Conservation (phyloP, 2,329 filamentous ascomycete genomes). For the Cladobotryum protrusum region DNA sequence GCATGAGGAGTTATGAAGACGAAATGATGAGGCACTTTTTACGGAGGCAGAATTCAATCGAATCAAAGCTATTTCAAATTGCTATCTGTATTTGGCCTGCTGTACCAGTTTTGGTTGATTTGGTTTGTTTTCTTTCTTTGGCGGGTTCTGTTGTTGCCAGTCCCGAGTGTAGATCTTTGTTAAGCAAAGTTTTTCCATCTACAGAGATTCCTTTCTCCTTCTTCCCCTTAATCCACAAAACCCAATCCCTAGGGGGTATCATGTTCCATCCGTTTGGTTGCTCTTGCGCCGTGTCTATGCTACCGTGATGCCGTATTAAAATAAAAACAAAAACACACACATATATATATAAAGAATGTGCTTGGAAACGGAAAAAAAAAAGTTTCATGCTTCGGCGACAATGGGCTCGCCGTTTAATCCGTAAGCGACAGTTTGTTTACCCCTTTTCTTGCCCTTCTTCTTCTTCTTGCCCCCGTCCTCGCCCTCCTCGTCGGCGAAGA, state of each 20-base stretch:
- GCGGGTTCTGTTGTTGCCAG: too few relatives aligned
- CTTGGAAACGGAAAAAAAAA: background rate
- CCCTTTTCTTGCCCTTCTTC: constrained; percentile 26
- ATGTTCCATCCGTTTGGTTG: background rate
- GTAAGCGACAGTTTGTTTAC: constrained; percentile 28
- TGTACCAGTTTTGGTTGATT: too few relatives aligned
- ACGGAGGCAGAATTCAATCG: background rate
- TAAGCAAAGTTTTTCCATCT: background rate
- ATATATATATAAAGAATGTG: too few relatives aligned
- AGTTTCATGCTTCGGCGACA: constrained; percentile 14
- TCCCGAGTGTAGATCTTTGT: too few relatives aligned
- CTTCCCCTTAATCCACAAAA: background rate
- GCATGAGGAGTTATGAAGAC: background rate
- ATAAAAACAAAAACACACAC: background rate
- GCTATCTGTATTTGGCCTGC: too few relatives aligned
- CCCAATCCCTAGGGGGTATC: constrained; percentile 5
- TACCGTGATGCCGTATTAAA: background rate
- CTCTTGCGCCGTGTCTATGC: constrained; percentile 8
- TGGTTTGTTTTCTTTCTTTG: too few relatives aligned
- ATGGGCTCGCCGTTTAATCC: constrained; percentile 34
- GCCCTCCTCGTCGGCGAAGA: constrained; percentile 38
- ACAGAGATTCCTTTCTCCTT: background rate
- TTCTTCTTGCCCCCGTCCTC: constrained; percentile 23
- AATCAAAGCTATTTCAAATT: background rate
- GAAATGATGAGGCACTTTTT: background rate